Evolutionary conservation across 1,284 basidiomycete species (phyloP).

Genomic region (Ceratobasidium sp.): DNA sequence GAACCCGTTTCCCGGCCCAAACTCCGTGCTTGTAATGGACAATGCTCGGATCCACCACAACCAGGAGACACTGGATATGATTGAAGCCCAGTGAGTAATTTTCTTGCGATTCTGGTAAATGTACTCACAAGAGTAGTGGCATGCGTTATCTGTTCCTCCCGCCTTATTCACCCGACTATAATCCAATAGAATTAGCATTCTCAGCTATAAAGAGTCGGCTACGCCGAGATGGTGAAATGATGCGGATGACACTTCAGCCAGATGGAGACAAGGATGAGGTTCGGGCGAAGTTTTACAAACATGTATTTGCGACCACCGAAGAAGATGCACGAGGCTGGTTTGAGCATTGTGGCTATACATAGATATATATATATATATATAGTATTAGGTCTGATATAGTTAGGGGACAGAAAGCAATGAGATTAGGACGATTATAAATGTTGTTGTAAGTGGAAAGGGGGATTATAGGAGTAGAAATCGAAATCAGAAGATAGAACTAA

Average conservation of each 20-base stretch:
- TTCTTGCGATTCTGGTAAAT: not conserved
- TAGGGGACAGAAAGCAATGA: too few species aligned
- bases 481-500: too few species aligned
- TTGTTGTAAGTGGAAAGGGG: too few species aligned
- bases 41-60: slow-evolving; percentile 50
- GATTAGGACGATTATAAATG: too few species aligned
- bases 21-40: slow-evolving; percentile 52
- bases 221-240: not conserved
- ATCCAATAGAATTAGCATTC: slow-evolving; percentile 51
- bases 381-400: too few species aligned
- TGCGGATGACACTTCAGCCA: not conserved
- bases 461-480: too few species aligned
- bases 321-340: slow-evolving; percentile 40
- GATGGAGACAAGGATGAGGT: not conserved
- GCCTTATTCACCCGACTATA: slow-evolving; percentile 51
- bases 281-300: not conserved
- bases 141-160: slow-evolving; percentile 50
- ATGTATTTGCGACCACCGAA: slow-evolving; percentile 9
- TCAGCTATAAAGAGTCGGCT: slow-evolving; percentile 47
- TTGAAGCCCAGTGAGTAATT: slow-evolving; percentile 47
- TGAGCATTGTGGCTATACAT: slow-evolving; percentile 13
- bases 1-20: slow-evolving; percentile 50
- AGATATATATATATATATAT: too few species aligned
- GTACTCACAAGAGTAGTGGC: slow-evolving; percentile 45
- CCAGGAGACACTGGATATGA: slow-evolving; percentile 47